A percentile compares a stretch with the other conserved stretches of the same genome.
Evolutionary conservation across 208 protist genomes (phyloP).

Genomic region (Acanthamoeba lenticulata): DNA sequence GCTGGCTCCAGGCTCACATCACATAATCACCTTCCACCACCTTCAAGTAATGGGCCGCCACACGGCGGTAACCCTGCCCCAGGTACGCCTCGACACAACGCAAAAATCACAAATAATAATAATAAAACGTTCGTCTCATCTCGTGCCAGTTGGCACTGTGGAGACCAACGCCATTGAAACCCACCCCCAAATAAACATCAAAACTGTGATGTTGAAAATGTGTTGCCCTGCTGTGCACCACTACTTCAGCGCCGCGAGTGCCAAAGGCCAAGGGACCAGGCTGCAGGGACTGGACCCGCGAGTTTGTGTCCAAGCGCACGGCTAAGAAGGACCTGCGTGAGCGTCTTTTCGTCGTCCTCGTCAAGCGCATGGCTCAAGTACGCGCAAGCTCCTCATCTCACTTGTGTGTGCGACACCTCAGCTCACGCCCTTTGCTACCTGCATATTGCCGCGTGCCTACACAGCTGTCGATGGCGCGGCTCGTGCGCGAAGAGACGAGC

Average conservation of each 20-base stretch:
- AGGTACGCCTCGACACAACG: too few relatives aligned
- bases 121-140: too few relatives aligned
- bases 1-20: background rate
- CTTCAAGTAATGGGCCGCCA: background rate
- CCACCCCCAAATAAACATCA: too few relatives aligned
- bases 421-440: too few relatives aligned
- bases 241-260: background rate
- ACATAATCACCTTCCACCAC: background rate
- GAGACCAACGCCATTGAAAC: too few relatives aligned
- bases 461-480: conserved; percentile 46
- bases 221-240: too few relatives aligned
- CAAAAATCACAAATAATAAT: too few relatives aligned
- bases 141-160: too few relatives aligned
- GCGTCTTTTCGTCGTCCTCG: conserved; percentile 40
- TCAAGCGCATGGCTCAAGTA: conserved; percentile 54
- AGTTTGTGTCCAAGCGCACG: background rate
- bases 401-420: background rate
- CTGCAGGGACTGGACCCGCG: background rate
- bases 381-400: background rate
- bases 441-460: background rate
- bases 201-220: too few relatives aligned
- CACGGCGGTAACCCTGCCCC: too few relatives aligned
- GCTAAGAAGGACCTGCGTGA: conserved; percentile 50
- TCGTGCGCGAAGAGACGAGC: conserved; percentile 1
- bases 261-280: background rate